A percentile compares a stretch with the other conserved stretches of the same genome.
Conservation (phyloP, 2,329 filamentous ascomycete genomes). For the Botryotinia globosa region DNA sequence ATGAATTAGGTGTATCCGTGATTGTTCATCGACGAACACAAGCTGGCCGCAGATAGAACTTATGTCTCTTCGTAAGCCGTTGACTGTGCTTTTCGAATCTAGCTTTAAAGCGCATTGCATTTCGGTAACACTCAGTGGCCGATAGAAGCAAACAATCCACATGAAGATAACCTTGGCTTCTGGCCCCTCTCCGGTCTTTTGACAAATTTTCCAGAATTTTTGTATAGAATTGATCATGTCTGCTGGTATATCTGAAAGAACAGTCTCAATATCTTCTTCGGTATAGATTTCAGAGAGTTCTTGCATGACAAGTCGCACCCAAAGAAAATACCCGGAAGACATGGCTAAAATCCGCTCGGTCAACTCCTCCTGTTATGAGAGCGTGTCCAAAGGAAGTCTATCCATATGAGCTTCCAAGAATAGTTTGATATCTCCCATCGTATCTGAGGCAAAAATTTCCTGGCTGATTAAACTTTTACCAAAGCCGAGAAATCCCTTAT, state of each 20-base stretch:
- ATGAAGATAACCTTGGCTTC: slow-evolving; percentile 33
- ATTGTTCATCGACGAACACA: slow-evolving; percentile 34
- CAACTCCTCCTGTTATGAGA: background rate
- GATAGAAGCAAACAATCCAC: slow-evolving; percentile 34
- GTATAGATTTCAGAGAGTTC: slow-evolving; percentile 13
- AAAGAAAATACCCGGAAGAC: slow-evolving; percentile 22
- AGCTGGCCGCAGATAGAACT: slow-evolving; percentile 38
- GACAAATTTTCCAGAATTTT: slow-evolving; percentile 28
- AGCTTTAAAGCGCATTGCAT: slow-evolving; percentile 30
- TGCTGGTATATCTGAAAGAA: slow-evolving; percentile 31
- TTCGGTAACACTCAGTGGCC: slow-evolving; percentile 33
- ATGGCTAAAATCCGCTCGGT: slow-evolving; percentile 8
- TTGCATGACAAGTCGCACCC: slow-evolving; percentile 13
- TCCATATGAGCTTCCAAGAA: background rate
- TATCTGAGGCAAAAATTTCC: background rate
- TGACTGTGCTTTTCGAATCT: background rate
- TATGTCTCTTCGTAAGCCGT: slow-evolving; percentile 36
- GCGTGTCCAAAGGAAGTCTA: background rate
- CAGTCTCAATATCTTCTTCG: slow-evolving; percentile 21
- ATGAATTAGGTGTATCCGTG: background rate
- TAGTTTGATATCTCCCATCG: background rate
- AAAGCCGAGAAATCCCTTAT: background rate
- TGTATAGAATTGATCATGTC: slow-evolving; percentile 37
- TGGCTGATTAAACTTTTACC: background rate
- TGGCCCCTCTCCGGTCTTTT: slow-evolving; percentile 26